A percentile compares a stretch with the other conserved stretches of the same genome.
These are phyloP conservation scores for Epichloe gansuensis DNA, from an alignment of 2,329 filamentous ascomycete species.

Conservation along the genomic window DNA sequence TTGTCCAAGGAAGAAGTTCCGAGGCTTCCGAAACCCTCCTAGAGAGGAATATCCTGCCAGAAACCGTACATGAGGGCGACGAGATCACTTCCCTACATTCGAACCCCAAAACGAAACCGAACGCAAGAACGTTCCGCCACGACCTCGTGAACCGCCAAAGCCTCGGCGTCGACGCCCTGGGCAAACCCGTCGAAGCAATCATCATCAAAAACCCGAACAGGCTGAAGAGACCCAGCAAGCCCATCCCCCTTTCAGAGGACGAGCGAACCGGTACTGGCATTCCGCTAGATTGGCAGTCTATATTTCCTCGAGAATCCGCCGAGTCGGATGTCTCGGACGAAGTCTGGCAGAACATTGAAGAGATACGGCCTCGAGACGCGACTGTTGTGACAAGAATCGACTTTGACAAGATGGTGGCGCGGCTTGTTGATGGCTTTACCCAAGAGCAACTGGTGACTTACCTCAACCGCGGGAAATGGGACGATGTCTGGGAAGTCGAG, in stretches of 20 bases:
- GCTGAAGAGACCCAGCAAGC: slow-evolving; percentile 11
- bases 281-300: slow-evolving; percentile 19
- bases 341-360: slow-evolving; percentile 32
- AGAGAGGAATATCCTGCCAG: background rate
- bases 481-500: background rate
- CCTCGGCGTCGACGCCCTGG: slow-evolving; percentile 22
- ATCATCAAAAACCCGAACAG: slow-evolving; percentile 30
- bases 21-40: background rate
- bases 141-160: slow-evolving; percentile 16
- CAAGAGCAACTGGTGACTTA: slow-evolving; percentile 32
- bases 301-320: slow-evolving; percentile 16
- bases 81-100: background rate
- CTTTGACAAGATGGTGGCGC: slow-evolving; percentile 27
- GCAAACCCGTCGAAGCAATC: slow-evolving; percentile 29
- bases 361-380: slow-evolving; percentile 30
- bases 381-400: slow-evolving; percentile 24
- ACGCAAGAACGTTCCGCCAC: slow-evolving; percentile 10
- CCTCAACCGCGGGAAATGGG: slow-evolving; percentile 11
- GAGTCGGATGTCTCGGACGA: slow-evolving; percentile 20
- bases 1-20: background rate
- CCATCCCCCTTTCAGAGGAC: slow-evolving; percentile 9
- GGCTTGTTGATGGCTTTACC: slow-evolving; percentile 34
- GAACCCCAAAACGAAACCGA: background rate
- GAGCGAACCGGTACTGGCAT: slow-evolving; percentile 5
- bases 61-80: background rate